phyloP scores from a whole-genome alignment of 2,329 filamentous ascomycete species.

The Bisporella sp. region DNA sequence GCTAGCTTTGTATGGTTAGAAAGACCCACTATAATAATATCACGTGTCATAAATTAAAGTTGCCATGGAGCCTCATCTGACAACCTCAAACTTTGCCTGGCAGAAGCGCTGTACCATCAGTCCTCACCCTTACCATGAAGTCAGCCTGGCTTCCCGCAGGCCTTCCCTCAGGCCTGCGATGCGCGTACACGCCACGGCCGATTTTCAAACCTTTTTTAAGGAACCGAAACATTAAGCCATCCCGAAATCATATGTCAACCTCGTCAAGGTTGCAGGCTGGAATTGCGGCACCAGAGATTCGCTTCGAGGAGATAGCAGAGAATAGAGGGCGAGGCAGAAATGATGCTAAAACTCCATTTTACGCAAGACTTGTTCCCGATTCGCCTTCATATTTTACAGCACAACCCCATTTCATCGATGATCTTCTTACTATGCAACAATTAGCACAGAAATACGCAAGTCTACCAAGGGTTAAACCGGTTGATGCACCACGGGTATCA shows the following conservation, averaged over 20 bases:
- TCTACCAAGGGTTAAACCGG: slow-evolving; percentile 60
- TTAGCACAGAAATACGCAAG: slow-evolving; percentile 66
- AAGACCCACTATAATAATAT: too few relatives aligned
- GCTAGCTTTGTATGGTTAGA: too few relatives aligned
- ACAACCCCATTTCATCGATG: slow-evolving; percentile 78
- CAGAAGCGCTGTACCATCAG: too few relatives aligned
- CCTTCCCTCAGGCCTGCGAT: slow-evolving; percentile 21
- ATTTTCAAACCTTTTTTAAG: slow-evolving; percentile 7
- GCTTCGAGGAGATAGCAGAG: slow-evolving; percentile 24
- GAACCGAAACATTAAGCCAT: slow-evolving; percentile 9
- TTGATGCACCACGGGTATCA: slow-evolving; percentile 63
- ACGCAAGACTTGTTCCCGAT: slow-evolving; percentile 68
- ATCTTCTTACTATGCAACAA: slow-evolving; percentile 65
- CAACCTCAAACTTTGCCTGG: too few relatives aligned
- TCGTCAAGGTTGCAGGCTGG: slow-evolving; percentile 25
- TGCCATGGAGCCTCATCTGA: too few relatives aligned
- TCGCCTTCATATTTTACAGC: slow-evolving; percentile 95
- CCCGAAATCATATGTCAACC: slow-evolving; percentile 21
- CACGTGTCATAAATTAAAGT: too few relatives aligned
- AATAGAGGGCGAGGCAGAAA: slow-evolving; percentile 4
- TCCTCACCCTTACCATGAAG: slow-evolving; percentile 18
- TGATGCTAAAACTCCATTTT: slow-evolving; percentile 28
- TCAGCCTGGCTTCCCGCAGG: slow-evolving; percentile 21
- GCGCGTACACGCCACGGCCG: slow-evolving; percentile 11
- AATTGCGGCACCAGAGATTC: slow-evolving; percentile 37